Base-by-base conservation (phyloP, 2,329 filamentous ascomycete genomes). In the Colletotrichum magnum region DNA sequence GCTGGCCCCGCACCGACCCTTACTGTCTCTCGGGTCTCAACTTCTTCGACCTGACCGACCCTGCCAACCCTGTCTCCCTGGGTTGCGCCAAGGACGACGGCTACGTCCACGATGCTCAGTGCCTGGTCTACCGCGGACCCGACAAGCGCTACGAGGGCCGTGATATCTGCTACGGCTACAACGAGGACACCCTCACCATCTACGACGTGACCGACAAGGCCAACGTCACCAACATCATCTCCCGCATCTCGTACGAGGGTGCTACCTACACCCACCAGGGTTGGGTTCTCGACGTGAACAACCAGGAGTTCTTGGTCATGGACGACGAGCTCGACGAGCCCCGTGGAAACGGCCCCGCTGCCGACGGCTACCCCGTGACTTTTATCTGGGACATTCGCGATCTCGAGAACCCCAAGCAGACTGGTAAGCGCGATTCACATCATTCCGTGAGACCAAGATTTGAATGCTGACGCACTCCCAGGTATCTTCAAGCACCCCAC, bases 21-120 rank as follows among this genome's bases (percentile, higher is more conserved):
- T 77, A 78, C 26, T 89, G 87, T 77, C 77, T 76, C 3, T 81
- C 82, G 5, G 87, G 88, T 6, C 80, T 90, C 28, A 87, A 87
- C 75, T 89, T 89, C 76, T 86, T 90, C 68, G 86, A 90, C 74
- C 80, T 90, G 21, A 82, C 81, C 0, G 82, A 89, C 68, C 86
- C 87, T 1, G 75, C 83, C 3, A 86, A 87, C 36, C 88, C 88
- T 0, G 83, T 78, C 24, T 83, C 80, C 21, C 82, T 86, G 12
- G 88, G 88, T 10, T 89, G 87, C 69, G 85, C 85, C 9, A 80
- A 80, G 13, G 76, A 81, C 1, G 88, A 90, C 64, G 87, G 88
- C 1, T 90, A 90, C 60, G 87, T 89, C 2, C 88, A 90, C 73
- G 88, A 90, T 68, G 88, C 88, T 0, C 87, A 90, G 74, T 89